Percentiles rank a stretch among this genome's conserved stretches.
Conservation (phyloP, 495 filamentous ascomycete genomes). For the Penicillium coffeae region DNA sequence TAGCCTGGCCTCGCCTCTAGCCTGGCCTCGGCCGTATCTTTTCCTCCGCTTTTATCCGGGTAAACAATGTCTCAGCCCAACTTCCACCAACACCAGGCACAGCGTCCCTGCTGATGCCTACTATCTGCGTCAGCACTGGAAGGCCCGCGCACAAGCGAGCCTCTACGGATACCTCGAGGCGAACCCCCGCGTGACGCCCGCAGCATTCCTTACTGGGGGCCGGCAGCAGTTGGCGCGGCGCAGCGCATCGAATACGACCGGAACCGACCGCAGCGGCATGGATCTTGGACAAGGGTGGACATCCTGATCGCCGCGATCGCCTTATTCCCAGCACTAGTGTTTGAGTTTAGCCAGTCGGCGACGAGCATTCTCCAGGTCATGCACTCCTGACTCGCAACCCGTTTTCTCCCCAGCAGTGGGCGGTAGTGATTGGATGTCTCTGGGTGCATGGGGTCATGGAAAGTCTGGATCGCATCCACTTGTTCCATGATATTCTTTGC, state of each 20-base stretch:
- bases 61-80: not conserved
- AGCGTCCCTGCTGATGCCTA: conserved; percentile 21
- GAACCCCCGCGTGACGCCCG: not conserved
- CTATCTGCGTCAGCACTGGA: conserved; percentile 13
- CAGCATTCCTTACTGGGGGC: not conserved
- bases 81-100: conserved; percentile 18
- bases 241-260: conserved; percentile 2
- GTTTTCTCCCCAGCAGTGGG: not conserved
- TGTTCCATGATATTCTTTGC: not conserved
- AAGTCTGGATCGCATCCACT: not conserved
- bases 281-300: not conserved
- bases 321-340: not conserved
- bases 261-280: conserved; percentile 1
- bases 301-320: not conserved
- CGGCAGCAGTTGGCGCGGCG: not conserved
- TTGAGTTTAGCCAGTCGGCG: conserved; percentile 1
- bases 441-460: not conserved
- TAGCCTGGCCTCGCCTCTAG: no score
- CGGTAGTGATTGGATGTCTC: not conserved
- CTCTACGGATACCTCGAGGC: conserved; percentile 11
- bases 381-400: not conserved
- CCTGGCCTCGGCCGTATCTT: not conserved
- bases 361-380: not conserved
- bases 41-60: not conserved
- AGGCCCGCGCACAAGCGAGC: conserved; percentile 4